These are phyloP conservation scores for Fusarium sp. DNA, from an alignment of 2,329 filamentous ascomycete species.

Conservation along the genomic window DNA sequence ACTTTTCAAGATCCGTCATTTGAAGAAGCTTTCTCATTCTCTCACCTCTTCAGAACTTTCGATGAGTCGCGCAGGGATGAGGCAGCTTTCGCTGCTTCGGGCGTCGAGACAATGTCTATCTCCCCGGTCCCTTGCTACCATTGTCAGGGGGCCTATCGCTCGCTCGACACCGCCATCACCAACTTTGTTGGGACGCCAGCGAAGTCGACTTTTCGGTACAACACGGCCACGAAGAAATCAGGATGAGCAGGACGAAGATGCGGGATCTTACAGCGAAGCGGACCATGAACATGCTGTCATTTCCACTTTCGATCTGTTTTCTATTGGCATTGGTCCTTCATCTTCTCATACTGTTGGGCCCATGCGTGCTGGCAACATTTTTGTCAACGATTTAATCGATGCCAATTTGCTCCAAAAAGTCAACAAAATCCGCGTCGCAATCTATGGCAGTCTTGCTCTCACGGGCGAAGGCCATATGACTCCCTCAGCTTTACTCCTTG, in stretches of 20 bases:
- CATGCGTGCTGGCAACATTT: constrained; percentile 63
- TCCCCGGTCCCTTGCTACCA: constrained; percentile 18
- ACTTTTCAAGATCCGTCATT: background rate
- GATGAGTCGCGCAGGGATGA: constrained; percentile 31
- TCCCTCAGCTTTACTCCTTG: constrained; percentile 58
- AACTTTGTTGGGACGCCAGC: background rate
- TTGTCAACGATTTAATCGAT: constrained; percentile 58
- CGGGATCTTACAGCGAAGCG: constrained; percentile 55
- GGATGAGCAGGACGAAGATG: constrained; percentile 42
- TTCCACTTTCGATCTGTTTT: constrained; percentile 62
- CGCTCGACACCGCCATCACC: background rate
- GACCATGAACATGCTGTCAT: constrained; percentile 63
- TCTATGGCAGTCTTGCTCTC: constrained; percentile 61
- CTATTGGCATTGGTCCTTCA: constrained; percentile 61
- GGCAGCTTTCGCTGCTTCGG: constrained; percentile 32
- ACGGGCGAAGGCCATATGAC: constrained; percentile 64
- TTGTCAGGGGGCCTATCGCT: constrained; percentile 19
- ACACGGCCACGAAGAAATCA: constrained; percentile 6
- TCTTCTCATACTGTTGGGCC: constrained; percentile 62
- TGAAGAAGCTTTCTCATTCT: background rate
- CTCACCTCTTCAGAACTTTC: background rate
- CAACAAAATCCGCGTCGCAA: constrained; percentile 57
- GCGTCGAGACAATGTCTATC: constrained; percentile 24
- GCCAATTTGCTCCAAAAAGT: constrained; percentile 56
- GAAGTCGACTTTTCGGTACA: constrained; percentile 17